A percentile compares a stretch with the other conserved stretches of the same genome.
phyloP scores from a whole-genome alignment of 768 basidiomycete species.

The Mycena albidolilacea region DNA sequence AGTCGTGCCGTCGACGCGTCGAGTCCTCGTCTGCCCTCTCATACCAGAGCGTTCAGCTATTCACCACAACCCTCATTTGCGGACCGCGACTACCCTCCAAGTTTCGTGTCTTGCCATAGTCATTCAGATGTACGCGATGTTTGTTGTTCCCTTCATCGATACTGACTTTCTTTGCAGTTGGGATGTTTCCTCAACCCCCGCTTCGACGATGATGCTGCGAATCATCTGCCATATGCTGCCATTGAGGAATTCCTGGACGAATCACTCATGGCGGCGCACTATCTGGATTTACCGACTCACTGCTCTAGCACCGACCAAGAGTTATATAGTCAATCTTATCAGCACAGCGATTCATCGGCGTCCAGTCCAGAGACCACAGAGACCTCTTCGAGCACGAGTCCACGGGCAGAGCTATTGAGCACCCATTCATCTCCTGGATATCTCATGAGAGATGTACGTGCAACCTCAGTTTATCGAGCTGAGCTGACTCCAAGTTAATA shows the following conservation, averaged over 20 bases:
- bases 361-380: slow-evolving; percentile 26
- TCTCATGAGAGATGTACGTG: background rate
- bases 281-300: slow-evolving; percentile 6
- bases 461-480: background rate
- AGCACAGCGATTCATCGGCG: slow-evolving; percentile 15
- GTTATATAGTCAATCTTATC: background rate
- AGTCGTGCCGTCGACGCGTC: slow-evolving; percentile 11
- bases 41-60: slow-evolving; percentile 18
- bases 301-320: background rate
- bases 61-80: slow-evolving; percentile 2
- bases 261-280: slow-evolving; percentile 24
- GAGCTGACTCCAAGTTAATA: slow-evolving; percentile 1
- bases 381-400: slow-evolving; percentile 23
- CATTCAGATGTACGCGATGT: slow-evolving; percentile 3
- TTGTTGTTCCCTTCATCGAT: background rate
- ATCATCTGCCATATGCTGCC: background rate
- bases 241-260: slow-evolving; percentile 25
- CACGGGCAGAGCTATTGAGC: slow-evolving; percentile 10
- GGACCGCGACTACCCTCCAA: background rate
- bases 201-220: background rate
- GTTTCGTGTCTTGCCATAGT: background rate
- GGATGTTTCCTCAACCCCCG: background rate
- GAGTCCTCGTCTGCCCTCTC: background rate
- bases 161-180: slow-evolving; percentile 5
- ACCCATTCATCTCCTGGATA: slow-evolving; percentile 17